Evolutionary conservation across 176 grass and related monocot species (phyloP), one percentile per base, ranked within the genome.

Genomic region (Saccharum officinarum): DNA sequence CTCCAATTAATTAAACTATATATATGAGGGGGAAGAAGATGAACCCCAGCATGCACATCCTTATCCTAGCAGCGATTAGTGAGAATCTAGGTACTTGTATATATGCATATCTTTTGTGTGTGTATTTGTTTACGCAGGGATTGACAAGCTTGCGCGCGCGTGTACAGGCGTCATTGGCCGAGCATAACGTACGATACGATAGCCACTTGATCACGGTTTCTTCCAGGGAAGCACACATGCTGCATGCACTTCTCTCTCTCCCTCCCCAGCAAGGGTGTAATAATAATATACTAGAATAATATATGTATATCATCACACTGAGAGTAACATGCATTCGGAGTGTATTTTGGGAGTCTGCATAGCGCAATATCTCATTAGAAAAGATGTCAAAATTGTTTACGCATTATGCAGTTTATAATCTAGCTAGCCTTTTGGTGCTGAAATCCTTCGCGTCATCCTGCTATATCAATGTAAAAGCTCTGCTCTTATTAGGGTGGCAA

Each of bases 171-270:
- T 59, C 74, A 82, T 59, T 87, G 60, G 67, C 54, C 3, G 20
- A 59, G 55, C 20, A 22, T 57, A 57, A 36, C 34, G 34, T 55
- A 22, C 15, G 15, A 49, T 47, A 34, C 3, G 45, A 60, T 86
- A 83, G n/a, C 60, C 62, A 70, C 47, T 86, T 80, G 55, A 79
- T 86, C 52, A 71, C 80, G 86, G 82, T 86, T 89, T 83, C 86
- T 75, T 76, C 28, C 28, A 18, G 75, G 86, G 86, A 92, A 83
- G 75, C 86, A 86, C 86, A 86, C 33, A 68, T 5, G 31, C 54
- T 75, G 12, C 12, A 11, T 63, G 10, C 20, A 57, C 75, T 31
- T 46, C 10, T 40, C 5, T n/a, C 5, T 28, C 61, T 13, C 10
- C 34, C 34, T 36, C 34, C 34, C 34, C 3, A 36, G 4, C 34